Evolutionary conservation across 163 green algal genomes (phyloP).

Genomic region (Scenedesmus sp.): DNA sequence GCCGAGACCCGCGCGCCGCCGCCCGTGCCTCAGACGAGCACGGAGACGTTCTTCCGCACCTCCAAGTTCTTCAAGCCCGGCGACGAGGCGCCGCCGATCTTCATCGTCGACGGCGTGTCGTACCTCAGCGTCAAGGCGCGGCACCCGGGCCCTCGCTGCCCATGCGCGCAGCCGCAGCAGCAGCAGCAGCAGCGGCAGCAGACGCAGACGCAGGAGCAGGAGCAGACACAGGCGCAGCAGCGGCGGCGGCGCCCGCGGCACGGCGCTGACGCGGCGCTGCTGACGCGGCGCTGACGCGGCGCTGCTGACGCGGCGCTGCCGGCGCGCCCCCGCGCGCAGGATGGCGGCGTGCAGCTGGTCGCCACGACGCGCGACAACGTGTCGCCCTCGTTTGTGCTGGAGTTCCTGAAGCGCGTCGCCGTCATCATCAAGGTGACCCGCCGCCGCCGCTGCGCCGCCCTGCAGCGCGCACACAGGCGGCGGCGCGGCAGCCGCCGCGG

Average conservation of each 20-base stretch:
- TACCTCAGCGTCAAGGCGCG: slow-evolving; percentile 87
- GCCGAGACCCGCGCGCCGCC: too few species aligned
- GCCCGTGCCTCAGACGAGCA: slow-evolving; percentile 70
- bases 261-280: not conserved
- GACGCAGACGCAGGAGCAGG: not conserved
- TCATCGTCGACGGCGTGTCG: slow-evolving; percentile 91
- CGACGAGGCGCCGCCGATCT: slow-evolving; percentile 83
- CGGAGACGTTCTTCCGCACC: slow-evolving; percentile 93
- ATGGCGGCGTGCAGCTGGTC: slow-evolving; percentile 86
- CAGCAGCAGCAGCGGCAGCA: not conserved
- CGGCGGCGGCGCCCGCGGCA: not conserved
- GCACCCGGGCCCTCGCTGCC: too few species aligned
- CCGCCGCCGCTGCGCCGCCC: too few species aligned
- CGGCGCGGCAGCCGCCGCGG: too few species aligned
- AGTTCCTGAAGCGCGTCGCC: slow-evolving; percentile 89
- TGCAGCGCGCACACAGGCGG: too few species aligned
- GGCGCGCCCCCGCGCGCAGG: slow-evolving; percentile 35
- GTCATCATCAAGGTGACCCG: slow-evolving; percentile 81
- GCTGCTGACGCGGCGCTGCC: not conserved
- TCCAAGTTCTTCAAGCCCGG: slow-evolving; percentile 81
- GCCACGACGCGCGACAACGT: slow-evolving; percentile 91
- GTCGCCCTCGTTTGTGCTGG: slow-evolving; percentile 88
- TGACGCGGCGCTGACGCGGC: not conserved
- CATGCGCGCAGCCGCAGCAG: not conserved
- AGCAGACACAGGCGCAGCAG: not conserved